Base-by-base conservation (phyloP, 164 flowering plant genomes). In the Berberis vulgaris region DNA sequence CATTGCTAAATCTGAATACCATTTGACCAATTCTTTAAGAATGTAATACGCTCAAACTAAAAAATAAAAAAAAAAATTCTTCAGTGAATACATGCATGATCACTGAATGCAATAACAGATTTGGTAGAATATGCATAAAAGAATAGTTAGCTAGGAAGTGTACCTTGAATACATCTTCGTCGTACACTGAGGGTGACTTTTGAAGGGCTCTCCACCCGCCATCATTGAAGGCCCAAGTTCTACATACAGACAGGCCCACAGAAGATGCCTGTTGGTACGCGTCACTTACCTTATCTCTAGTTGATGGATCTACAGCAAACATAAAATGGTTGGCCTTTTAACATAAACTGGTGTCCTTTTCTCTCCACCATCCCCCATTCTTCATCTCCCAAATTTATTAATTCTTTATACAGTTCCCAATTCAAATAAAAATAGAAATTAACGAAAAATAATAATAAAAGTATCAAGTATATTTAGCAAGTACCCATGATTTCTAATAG, bases 151-250 rank as follows among this genome's bases (percentile, higher is more conserved):
- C 6, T 11, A 41, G 12, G 6, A 60, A 45, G 40, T 26, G 46
- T 66, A 87, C 98, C 96, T 90, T 75, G 76, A 93, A 93, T 57
- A 89, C 94, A 1, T 83, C 80, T 78, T 93, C 96, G 66, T 90
- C 98, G 59, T 88, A 93, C 64, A 87, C 87, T 8, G 82, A 73
- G 40, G 96, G 98, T 4, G 96, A 81, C 74, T 80, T 94, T 76
- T 90, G 97, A 69, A 94, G 95, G 64, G 98, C 98, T 62, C 89
- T 76, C 90, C 91, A 88, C 53, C 83, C 87, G 43, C 98, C 98
- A 67, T 93, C 98, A 63, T 90, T 90, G 67, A 94, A 94, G 58
- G 92, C 98, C 98, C 97, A 94, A 13, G 98, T 94, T 71, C 98
- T 76, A 62, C 98, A 90, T 2, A 94, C 94, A 2, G 92, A 79